Conservation (phyloP, 2,329 filamentous ascomycete genomes). For the Tolypocladium pustulatum region DNA sequence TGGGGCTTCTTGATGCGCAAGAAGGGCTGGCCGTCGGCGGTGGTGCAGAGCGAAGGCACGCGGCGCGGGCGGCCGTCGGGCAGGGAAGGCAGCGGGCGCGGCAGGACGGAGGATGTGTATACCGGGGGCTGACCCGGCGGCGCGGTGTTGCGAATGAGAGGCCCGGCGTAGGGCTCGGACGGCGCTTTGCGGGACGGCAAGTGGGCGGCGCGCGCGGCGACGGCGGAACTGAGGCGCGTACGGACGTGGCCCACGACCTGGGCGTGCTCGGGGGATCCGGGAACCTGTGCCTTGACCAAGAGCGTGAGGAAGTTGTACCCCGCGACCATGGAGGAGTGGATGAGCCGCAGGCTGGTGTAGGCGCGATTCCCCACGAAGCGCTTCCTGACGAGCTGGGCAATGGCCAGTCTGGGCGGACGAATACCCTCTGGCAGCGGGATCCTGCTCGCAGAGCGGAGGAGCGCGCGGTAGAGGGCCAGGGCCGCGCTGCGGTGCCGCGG, state of each 20-base stretch:
- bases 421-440: constrained; percentile 40
- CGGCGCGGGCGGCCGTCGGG: constrained; percentile 14
- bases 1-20: constrained; percentile 59
- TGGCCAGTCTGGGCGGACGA: constrained; percentile 10
- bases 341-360: constrained; percentile 47
- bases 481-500: constrained; percentile 46
- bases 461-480: constrained; percentile 61
- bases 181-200: constrained; percentile 6
- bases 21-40: constrained; percentile 49
- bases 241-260: constrained; percentile 31
- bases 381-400: constrained; percentile 43
- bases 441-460: constrained; percentile 46
- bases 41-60: constrained; percentile 45
- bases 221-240: constrained; percentile 11
- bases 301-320: constrained; percentile 52
- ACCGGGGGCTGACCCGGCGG: constrained; percentile 25
- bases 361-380: constrained; percentile 51
- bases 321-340: constrained; percentile 50
- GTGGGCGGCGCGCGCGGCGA: constrained; percentile 10
- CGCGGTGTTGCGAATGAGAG: constrained; percentile 23
- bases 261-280: constrained; percentile 27
- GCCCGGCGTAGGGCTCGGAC: constrained; percentile 12
- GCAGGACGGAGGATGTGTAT: constrained; percentile 36
- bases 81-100: constrained; percentile 38
- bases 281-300: constrained; percentile 24